phyloP scores from a whole-genome alignment of 768 basidiomycete species.

The Suillus subluteus region DNA sequence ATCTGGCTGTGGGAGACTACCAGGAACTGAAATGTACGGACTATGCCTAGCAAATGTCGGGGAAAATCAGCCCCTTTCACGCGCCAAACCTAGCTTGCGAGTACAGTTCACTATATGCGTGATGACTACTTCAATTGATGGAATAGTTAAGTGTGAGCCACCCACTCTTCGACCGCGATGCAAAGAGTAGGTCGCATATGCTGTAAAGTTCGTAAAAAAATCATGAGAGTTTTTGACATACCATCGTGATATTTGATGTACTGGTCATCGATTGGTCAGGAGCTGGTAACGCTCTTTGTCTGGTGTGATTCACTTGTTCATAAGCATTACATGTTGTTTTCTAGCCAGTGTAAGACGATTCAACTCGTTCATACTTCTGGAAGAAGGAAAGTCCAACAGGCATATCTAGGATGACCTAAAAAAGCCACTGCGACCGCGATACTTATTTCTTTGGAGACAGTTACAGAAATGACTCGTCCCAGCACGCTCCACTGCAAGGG shows the following conservation, averaged over 20 bases:
- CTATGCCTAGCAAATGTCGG: background rate
- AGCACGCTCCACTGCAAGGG: too few relatives aligned
- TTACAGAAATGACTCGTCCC: too few relatives aligned
- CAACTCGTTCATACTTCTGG: too few relatives aligned
- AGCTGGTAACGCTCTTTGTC: background rate
- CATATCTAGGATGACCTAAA: too few relatives aligned
- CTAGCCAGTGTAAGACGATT: too few relatives aligned
- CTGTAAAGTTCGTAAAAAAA: background rate
- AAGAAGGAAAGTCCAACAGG: too few relatives aligned
- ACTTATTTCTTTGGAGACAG: too few relatives aligned
- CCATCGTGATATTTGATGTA: conserved; percentile 4
- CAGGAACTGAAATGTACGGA: background rate
- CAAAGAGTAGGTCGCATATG: background rate
- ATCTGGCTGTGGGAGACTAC: background rate
- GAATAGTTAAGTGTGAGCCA: background rate
- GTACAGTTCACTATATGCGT: background rate
- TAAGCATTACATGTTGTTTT: too few relatives aligned
- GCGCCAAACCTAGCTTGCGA: background rate
- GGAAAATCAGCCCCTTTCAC: conserved; percentile 16
- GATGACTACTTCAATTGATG: background rate
- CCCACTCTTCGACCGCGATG: background rate
- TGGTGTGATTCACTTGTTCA: background rate
- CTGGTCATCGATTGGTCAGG: background rate
- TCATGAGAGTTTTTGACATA: background rate
- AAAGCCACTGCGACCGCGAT: too few relatives aligned